phyloP scores from a whole-genome alignment of 768 basidiomycete species.

The Termitomyces sp. region DNA sequence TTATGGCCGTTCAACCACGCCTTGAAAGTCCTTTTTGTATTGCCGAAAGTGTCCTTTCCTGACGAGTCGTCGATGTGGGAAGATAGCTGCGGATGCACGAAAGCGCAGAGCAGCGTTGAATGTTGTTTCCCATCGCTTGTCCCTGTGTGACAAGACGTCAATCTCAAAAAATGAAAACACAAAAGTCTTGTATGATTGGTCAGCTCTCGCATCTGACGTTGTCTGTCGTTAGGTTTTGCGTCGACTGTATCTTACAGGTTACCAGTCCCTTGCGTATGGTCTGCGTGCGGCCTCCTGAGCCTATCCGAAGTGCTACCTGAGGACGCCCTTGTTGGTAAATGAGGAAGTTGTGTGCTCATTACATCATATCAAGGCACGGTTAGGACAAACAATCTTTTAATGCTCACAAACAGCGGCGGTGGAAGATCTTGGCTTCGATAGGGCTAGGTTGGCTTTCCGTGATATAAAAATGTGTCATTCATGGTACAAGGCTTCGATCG shows the following conservation, averaged over 20 bases:
- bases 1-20: background rate
- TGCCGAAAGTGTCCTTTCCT: background rate
- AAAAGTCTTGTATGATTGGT: background rate
- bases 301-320: constrained; percentile 1
- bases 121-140: background rate
- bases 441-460: background rate
- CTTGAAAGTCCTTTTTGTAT: background rate
- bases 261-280: background rate
- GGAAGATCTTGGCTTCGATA: constrained; percentile 1
- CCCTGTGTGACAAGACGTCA: background rate
- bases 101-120: background rate
- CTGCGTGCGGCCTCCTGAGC: background rate
- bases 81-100: background rate
- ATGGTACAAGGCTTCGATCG: background rate
- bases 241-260: background rate
- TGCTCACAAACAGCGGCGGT: background rate
- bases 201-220: background rate
- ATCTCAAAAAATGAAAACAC: background rate
- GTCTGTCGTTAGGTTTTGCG: background rate
- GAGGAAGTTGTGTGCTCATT: background rate
- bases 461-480: constrained; percentile 9
- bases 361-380: background rate
- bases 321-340: background rate
- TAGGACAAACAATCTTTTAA: background rate
- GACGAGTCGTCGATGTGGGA: background rate